Evolutionary conservation across 139 green algal genomes (phyloP), one percentile per base, ranked within the genome.

Genomic region (Dunaliella primolecta): DNA sequence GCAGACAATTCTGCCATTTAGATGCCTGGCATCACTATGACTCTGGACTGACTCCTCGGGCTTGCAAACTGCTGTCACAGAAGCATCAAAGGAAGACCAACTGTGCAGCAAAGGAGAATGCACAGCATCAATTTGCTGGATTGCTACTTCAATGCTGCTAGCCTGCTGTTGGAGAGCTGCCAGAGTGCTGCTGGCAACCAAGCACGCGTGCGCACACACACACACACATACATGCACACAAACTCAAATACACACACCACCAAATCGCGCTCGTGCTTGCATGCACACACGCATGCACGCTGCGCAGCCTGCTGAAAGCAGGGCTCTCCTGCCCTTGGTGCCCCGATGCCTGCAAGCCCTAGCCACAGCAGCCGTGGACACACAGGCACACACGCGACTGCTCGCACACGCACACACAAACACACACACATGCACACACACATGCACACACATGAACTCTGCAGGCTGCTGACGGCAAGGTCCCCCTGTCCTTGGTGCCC

Each of bases 291-390:
- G 2, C 78, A 64, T 15, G 15, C 46, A 64, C 46, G n/a, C 27
- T 83, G 35, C 11, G 1, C 3, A 46, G 36, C 80, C 78, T 35
- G 80, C 46, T 2, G n/a, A 31, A 23, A 75, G 46, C 75, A 77
- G 78, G 83, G 37, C 81, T 2, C n/a, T 57, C 74, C 36, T 84
- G 34, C 24, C 88, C 71, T 56, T 72, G 27, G 35, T 89, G 38
- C 32, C 75, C 74, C 84, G 88, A 35, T 75, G 75, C 36, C 83
- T 92, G 36, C 56, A 87, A 1, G 86, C 85, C 1, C 90, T 89
- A 20, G 86, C 87, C 0, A 3, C 90, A 11, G 93, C 90, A 15
- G 81, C 79, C 11, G 56, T 37, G 0, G 96, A 98, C 90, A 98
- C n/a, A n/a, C n/a, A n/a, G n/a, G n/a, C n/a, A n/a, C n/a, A 25